Conservation (phyloP, 441 rosid species). For the Breynia disticha region DNA sequence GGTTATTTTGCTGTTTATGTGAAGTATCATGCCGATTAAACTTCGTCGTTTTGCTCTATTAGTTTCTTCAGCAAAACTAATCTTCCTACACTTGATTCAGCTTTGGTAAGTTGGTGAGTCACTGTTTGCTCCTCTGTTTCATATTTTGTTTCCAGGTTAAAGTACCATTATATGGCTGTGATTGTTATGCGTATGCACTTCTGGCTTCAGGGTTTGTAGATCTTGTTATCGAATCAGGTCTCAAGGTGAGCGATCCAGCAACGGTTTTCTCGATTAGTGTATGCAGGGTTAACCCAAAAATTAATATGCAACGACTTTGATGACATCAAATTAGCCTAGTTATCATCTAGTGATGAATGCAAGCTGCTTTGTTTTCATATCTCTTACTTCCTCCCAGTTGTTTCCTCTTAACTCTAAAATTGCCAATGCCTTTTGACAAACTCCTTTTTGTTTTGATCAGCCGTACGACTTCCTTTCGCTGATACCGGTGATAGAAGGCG, state of each 20-base stretch:
- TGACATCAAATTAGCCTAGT: too few species aligned
- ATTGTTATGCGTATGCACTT: slow-evolving; percentile 96
- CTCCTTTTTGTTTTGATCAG: slow-evolving; percentile 25
- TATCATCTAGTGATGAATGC: too few species aligned
- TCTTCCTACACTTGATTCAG: too few species aligned
- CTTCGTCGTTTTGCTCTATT: too few species aligned
- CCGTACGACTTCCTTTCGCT: slow-evolving; percentile 93
- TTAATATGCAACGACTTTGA: too few species aligned
- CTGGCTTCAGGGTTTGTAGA: slow-evolving; percentile 92
- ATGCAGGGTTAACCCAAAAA: too few species aligned
- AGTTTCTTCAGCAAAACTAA: background rate
- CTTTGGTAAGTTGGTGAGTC: background rate
- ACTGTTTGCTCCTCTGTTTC: slow-evolving; percentile 8
- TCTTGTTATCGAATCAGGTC: slow-evolving; percentile 89
- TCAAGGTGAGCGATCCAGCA: slow-evolving; percentile 44
- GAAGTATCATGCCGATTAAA: too few species aligned
- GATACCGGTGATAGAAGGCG: slow-evolving; percentile 84
- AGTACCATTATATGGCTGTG: slow-evolving; percentile 88
- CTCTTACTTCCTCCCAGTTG: too few species aligned
- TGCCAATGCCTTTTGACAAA: background rate
- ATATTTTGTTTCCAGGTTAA: slow-evolving; percentile 50
- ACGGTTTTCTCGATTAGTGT: background rate
- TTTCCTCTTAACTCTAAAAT: background rate
- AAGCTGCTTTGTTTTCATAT: too few species aligned
- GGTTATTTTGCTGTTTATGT: too few species aligned